phyloP scores from a whole-genome alignment of 2,329 filamentous ascomycete genomes.

The Penicillium concentricum region DNA sequence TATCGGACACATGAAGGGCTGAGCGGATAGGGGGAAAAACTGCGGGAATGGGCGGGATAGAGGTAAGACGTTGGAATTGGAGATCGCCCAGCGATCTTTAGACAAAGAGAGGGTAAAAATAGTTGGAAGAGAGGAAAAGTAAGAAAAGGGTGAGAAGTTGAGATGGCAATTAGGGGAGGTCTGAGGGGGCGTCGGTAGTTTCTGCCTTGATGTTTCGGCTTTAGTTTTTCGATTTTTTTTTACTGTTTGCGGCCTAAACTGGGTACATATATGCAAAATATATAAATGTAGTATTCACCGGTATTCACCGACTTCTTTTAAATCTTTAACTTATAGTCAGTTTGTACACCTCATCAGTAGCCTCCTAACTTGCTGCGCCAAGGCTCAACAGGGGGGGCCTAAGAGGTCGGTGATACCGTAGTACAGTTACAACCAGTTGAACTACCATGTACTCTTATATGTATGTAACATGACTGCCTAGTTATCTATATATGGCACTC shows the following conservation, averaged over 20 bases:
- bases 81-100: constrained; percentile 32
- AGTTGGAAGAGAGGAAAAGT: constrained; percentile 2
- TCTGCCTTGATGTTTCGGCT: constrained; percentile 9
- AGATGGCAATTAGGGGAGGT: constrained; percentile 1
- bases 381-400: neutral
- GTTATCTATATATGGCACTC: neutral
- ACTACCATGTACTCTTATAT: too few species aligned
- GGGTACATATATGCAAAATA: neutral
- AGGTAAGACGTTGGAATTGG: constrained; percentile 13
- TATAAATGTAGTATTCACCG: too few species aligned
- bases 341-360: neutral
- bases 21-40: constrained; percentile 13
- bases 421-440: too few species aligned
- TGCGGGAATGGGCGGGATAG: constrained; percentile 2
- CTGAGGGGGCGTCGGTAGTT: constrained; percentile 6
- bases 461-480: neutral
- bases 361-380: constrained; percentile 6
- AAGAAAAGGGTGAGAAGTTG: neutral
- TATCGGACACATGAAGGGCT: constrained; percentile 39
- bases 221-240: neutral
- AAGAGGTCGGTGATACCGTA: too few species aligned
- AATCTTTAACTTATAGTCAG: neutral
- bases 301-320: neutral
- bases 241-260: constrained; percentile 2
- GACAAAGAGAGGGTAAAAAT: constrained; percentile 3